A percentile compares a stretch with the other conserved stretches of the same genome.
Conservation (phyloP, 2,329 filamentous ascomycete genomes). For the Epichloe uncinata region DNA sequence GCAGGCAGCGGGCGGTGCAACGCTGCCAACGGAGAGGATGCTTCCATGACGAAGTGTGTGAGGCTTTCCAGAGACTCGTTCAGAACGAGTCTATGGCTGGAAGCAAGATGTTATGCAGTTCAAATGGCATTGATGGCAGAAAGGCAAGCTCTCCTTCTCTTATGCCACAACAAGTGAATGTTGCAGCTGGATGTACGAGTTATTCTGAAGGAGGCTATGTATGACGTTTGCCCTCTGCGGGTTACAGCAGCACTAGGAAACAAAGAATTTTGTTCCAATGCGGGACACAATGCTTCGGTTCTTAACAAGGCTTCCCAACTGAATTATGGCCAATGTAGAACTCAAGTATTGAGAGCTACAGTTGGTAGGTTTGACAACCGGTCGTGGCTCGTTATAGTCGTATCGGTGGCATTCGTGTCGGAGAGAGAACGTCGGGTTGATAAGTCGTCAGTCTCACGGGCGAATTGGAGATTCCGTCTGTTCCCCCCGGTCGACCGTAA, state of each 20-base stretch:
- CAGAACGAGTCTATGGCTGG: constrained; percentile 1
- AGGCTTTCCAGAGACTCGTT: constrained; percentile 3
- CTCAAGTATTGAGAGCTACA: not conserved
- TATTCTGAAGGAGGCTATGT: not conserved
- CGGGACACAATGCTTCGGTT: not conserved
- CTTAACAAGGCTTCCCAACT: not conserved
- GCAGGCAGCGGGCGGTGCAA: constrained; percentile 61
- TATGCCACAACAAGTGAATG: constrained; percentile 20
- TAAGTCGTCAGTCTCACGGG: constrained; percentile 1
- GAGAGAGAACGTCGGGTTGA: constrained; percentile 5
- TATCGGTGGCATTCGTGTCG: constrained; percentile 20
- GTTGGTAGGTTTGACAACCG: constrained; percentile 5
- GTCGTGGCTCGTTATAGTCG: constrained; percentile 19
- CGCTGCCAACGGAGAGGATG: constrained; percentile 85
- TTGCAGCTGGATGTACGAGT: constrained; percentile 12
- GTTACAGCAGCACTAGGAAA: not conserved
- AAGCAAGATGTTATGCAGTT: not conserved
- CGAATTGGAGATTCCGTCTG: not conserved
- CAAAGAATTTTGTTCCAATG: constrained; percentile 3
- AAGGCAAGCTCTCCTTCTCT: not conserved
- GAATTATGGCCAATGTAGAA: not conserved
- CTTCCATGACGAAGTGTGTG: constrained; percentile 52
- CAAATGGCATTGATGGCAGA: constrained; percentile 1
- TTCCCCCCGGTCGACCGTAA: not conserved
- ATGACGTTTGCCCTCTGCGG: not conserved